A percentile compares a stretch with the other conserved stretches of the same genome.
Conservation (phyloP, 192 early-diverging fungal genomes). For the Coemansia sp. region DNA sequence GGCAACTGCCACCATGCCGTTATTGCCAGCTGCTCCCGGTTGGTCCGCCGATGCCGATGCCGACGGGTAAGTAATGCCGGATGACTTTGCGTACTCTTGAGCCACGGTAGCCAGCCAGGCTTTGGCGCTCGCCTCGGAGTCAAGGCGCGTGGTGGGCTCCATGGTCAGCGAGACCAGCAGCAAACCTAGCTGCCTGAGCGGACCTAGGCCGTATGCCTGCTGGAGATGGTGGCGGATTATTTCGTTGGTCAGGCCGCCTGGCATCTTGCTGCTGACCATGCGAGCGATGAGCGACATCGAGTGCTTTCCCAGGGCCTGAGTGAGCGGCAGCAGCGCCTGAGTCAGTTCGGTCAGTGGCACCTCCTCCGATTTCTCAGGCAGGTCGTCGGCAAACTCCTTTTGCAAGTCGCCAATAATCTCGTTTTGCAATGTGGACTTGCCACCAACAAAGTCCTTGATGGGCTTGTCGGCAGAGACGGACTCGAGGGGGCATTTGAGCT, state of each 20-base stretch:
- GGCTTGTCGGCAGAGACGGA: constrained; percentile 67
- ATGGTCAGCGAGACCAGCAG: constrained; percentile 77
- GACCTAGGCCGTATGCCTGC: constrained; percentile 62
- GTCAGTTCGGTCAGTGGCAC: constrained; percentile 79
- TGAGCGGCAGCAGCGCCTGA: constrained; percentile 66
- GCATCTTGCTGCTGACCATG: constrained; percentile 89
- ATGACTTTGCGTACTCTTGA: constrained; percentile 70
- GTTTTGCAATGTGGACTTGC: constrained; percentile 96
- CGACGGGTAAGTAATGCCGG: constrained; percentile 59
- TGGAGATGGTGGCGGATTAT: constrained; percentile 72
- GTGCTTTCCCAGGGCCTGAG: constrained; percentile 77
- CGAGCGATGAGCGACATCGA: constrained; percentile 73
- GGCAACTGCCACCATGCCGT: constrained; percentile 66
- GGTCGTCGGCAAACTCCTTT: constrained; percentile 88
- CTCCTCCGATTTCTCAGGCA: constrained; percentile 91
- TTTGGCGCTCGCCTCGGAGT: constrained; percentile 72
- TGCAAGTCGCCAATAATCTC: constrained; percentile 95
- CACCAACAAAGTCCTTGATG: constrained; percentile 85
- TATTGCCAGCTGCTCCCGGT: constrained; percentile 61
- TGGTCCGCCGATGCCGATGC: constrained; percentile 35
- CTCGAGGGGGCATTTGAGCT: constrained; percentile 79
- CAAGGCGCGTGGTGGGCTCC: constrained; percentile 83
- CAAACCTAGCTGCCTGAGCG: constrained; percentile 66
- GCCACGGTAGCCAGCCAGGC: constrained; percentile 76
- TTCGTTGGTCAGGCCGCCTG: constrained; percentile 80